Conservation (phyloP, 75 land plant genomes). For the Azolla pinnata region DNA sequence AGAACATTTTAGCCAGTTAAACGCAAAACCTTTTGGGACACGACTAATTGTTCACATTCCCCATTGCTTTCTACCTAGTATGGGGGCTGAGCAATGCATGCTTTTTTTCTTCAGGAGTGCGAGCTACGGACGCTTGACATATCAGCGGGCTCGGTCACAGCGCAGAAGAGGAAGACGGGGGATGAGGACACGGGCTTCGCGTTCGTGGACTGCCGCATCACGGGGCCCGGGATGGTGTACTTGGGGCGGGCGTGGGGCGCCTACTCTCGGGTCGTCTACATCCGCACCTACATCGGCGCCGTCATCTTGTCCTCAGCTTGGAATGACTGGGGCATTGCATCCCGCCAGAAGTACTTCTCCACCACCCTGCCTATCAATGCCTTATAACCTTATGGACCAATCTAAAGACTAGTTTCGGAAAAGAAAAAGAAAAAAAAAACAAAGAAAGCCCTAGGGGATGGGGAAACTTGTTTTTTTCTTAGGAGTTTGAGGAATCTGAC, state of each 20-base stretch:
- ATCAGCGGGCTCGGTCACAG: constrained; percentile 27
- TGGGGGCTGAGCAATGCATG: no score
- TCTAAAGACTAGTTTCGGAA: no score
- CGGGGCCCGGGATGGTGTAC: constrained; percentile 22
- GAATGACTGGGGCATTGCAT: constrained; percentile 25
- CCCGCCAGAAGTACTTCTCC: constrained; percentile 9
- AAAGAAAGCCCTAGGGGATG: no score
- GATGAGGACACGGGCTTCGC: constrained; percentile 25
- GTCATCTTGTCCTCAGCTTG: constrained; percentile 36
- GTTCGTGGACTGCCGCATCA: constrained; percentile 27
- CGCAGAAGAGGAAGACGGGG: constrained; percentile 13
- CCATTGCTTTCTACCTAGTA: no score
- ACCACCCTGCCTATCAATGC: neutral
- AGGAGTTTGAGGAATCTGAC: no score
- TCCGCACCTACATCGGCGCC: constrained; percentile 29
- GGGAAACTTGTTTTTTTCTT: no score
- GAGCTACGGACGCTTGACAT: constrained; percentile 28
- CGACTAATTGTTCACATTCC: no score
- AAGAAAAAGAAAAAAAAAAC: no score
- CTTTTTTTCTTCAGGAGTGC: constrained; percentile 64
- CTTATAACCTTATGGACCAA: no score
- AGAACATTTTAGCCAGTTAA: no score
- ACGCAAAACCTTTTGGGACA: no score
- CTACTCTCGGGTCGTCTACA: constrained; percentile 27
- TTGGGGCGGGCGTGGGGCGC: constrained; percentile 38